Evolutionary conservation across 2,329 filamentous ascomycete genomes (phyloP).

Genomic region (Arthrobotrys pseudoclavata): DNA sequence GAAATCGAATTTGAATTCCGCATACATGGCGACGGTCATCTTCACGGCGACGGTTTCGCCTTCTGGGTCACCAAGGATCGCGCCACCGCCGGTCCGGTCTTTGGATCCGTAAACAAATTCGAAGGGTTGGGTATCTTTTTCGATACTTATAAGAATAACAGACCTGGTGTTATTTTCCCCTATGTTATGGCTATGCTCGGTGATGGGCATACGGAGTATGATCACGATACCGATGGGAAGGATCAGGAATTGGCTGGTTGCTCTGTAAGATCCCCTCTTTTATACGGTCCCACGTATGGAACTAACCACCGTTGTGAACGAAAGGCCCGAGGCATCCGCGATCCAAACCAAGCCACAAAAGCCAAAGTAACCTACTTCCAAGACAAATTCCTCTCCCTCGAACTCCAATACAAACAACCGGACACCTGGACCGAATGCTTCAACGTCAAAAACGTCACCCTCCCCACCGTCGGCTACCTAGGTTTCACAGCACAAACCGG

Average conservation of each 20-base stretch:
- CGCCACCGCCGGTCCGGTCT: constrained; percentile 82
- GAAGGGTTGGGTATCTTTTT: constrained; percentile 96
- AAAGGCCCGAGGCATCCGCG: constrained; percentile 85
- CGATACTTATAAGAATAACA: constrained; percentile 99
- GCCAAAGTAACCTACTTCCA: constrained; percentile 94
- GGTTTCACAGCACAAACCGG: constrained; percentile 91
- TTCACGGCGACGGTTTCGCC: constrained; percentile 96
- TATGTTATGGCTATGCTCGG: constrained; percentile 99
- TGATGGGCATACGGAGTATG: constrained; percentile 88
- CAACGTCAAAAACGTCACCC: constrained; percentile 77
- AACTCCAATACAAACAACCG: constrained; percentile 93
- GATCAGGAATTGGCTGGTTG: constrained; percentile 92
- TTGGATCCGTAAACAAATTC: constrained; percentile 88
- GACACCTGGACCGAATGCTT: constrained; percentile 93
- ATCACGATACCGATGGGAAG: constrained; percentile 95
- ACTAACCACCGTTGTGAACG: not conserved
- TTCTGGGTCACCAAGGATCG: constrained; percentile 98
- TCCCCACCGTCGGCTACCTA: constrained; percentile 82
- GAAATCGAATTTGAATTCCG: constrained; percentile 97
- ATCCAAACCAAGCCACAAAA: constrained; percentile 83
- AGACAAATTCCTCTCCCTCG: constrained; percentile 89
- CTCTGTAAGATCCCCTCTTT: constrained; percentile 72
- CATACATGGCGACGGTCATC: constrained; percentile 86
- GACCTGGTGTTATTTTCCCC: constrained; percentile 93
- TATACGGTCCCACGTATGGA: not conserved